phyloP scores from a whole-genome alignment of 441 rosid species.

The Eugenia klotzschiana region DNA sequence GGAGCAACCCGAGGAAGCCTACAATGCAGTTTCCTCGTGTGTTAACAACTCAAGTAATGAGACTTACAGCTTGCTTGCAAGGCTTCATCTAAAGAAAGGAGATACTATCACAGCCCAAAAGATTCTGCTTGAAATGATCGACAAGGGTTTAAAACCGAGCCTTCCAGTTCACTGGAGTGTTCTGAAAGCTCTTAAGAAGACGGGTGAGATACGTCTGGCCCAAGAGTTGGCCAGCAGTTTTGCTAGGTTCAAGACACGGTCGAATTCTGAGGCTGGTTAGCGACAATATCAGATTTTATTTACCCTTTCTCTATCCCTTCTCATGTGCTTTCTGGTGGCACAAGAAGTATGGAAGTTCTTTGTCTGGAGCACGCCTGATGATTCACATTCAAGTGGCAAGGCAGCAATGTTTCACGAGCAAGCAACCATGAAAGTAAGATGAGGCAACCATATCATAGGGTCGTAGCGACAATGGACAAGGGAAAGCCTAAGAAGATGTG shows the following conservation, averaged over 20 bases:
- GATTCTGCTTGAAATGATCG: constrained; percentile 38
- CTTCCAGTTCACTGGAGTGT: constrained; percentile 16
- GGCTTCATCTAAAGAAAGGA: constrained; percentile 25
- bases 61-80: constrained; percentile 33
- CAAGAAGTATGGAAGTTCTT: neutral
- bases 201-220: constrained; percentile 18
- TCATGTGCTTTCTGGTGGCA: neutral
- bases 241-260: constrained; percentile 7
- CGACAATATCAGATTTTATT: neutral
- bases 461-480: neutral
- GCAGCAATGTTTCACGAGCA: neutral
- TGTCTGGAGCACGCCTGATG: neutral
- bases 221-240: constrained; percentile 12
- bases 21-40: constrained; percentile 16
- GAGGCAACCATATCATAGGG: neutral
- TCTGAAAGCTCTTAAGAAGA: constrained; percentile 15
- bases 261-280: neutral
- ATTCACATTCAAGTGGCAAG: neutral
- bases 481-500: neutral
- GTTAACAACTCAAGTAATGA: constrained; percentile 12
- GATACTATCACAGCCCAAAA: constrained; percentile 15
- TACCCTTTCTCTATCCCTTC: neutral
- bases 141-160: constrained; percentile 34
- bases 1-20: constrained; percentile 22
- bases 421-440: neutral